Conservation (phyloP, 305 asterid species). For the Solanum aculeatissimum region DNA sequence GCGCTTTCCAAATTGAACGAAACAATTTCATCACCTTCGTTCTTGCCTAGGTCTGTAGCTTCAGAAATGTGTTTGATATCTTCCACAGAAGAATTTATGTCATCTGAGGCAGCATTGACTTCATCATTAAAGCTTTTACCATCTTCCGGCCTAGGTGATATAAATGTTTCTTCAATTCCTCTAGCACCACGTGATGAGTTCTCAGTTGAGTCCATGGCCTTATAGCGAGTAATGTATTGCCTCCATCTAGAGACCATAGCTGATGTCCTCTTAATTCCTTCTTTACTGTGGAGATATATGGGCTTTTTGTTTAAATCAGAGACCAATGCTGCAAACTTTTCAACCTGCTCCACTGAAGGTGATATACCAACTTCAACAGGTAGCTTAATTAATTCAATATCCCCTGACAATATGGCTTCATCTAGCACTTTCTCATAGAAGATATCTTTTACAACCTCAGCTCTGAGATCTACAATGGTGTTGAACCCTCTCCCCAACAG, state of each 20-base stretch:
- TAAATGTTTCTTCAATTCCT: slow-evolving; percentile 26
- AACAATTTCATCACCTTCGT: slow-evolving; percentile 10
- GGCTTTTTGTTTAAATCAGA: slow-evolving; percentile 60
- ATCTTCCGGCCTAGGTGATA: slow-evolving; percentile 14
- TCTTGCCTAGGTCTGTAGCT: slow-evolving; percentile 12
- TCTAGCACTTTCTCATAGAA: slow-evolving; percentile 50
- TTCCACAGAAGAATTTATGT: slow-evolving; percentile 13
- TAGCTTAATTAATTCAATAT: slow-evolving; percentile 58
- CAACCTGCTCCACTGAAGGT: slow-evolving; percentile 80
- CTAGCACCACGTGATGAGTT: slow-evolving; percentile 23
- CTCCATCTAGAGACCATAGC: slow-evolving; percentile 93
- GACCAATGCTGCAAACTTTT: slow-evolving; percentile 54
- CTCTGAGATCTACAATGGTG: slow-evolving; percentile 88
- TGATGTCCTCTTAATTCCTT: slow-evolving; percentile 81
- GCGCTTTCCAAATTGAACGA: slow-evolving; percentile 12
- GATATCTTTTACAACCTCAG: slow-evolving; percentile 75
- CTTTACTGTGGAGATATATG: slow-evolving; percentile 80
- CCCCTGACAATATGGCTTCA: slow-evolving; percentile 47
- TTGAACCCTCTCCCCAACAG: slow-evolving; percentile 71
- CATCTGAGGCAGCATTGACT: slow-evolving; percentile 1
- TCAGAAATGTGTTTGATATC: slow-evolving; percentile 18
- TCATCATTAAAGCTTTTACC: slow-evolving; percentile 19
- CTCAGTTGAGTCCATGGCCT: slow-evolving; percentile 19
- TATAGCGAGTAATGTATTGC: slow-evolving; percentile 49
- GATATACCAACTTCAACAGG: slow-evolving; percentile 77